phyloP scores from a whole-genome alignment of 306 rosid species.

The Rosa multiflora region DNA sequence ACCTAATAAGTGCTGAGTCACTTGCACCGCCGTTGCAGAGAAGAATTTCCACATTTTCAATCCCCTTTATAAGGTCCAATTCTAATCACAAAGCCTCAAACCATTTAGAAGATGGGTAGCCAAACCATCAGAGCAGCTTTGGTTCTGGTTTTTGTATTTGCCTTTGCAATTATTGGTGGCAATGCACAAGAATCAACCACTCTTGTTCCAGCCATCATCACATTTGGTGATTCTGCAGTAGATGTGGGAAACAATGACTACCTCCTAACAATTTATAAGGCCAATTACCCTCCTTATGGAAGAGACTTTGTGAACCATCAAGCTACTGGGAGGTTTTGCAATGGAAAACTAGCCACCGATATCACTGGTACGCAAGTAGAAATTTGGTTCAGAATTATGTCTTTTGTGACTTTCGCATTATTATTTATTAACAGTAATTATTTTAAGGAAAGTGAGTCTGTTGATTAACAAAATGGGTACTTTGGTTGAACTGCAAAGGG shows the following conservation, averaged over 20 bases:
- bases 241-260: constrained; percentile 95
- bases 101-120: constrained; percentile 38
- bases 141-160: constrained; percentile 43
- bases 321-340: constrained; percentile 92
- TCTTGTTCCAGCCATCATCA: constrained; percentile 77
- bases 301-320: constrained; percentile 81
- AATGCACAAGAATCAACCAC: constrained; percentile 67
- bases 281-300: constrained; percentile 94
- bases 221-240: constrained; percentile 87
- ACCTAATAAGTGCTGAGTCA: too few relatives aligned
- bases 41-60: not conserved
- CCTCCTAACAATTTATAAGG: constrained; percentile 72
- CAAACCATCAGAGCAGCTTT: constrained; percentile 31
- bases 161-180: constrained; percentile 17
- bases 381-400: not conserved
- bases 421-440: not conserved
- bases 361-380: constrained; percentile 56
- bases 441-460: not conserved
- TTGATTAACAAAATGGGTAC: not conserved
- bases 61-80: constrained; percentile 31
- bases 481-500: not conserved
- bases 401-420: not conserved
- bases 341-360: constrained; percentile 94
- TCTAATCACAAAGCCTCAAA: constrained; percentile 16
- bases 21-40: too few relatives aligned